Percentiles rank a stretch among this genome's conserved stretches.
Evolutionary conservation across 1,139 yeast species (phyloP).

Genomic region (Yamadazyma aaseri): DNA sequence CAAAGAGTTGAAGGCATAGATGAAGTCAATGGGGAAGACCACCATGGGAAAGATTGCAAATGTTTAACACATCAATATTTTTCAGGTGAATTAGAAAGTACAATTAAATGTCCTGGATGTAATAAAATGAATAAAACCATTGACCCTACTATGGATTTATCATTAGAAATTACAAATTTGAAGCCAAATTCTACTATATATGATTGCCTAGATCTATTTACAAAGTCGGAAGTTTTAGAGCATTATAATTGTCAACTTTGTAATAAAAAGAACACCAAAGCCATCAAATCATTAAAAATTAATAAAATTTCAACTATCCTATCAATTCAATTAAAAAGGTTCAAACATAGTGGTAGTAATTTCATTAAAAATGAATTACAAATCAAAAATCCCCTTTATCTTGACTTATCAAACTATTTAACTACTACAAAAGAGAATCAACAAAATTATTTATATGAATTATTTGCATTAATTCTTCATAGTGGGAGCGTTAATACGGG

Average conservation of each 20-base stretch:
- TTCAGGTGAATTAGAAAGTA: constrained; percentile 94
- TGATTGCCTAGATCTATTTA: constrained; percentile 74
- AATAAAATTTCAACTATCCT: constrained; percentile 73
- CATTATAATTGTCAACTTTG: constrained; percentile 72
- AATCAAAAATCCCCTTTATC: constrained; percentile 67
- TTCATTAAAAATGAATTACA: constrained; percentile 76
- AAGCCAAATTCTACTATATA: constrained; percentile 35
- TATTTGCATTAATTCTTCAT: constrained; percentile 85
- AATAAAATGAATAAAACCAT: constrained; percentile 61
- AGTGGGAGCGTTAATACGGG: constrained; percentile 94
- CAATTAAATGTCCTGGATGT: constrained; percentile 74
- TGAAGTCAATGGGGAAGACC: constrained; percentile 4
- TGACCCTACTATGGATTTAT: constrained; percentile 89
- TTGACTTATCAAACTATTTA: constrained; percentile 67
- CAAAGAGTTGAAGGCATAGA: constrained; percentile 19
- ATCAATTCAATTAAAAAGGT: constrained; percentile 82
- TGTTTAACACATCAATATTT: constrained; percentile 90
- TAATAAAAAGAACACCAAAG: constrained; percentile 52
- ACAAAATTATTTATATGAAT: constrained; percentile 51
- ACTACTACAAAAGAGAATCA: constrained; percentile 17
- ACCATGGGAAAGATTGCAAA: constrained; percentile 42
- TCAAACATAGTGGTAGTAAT: constrained; percentile 66
- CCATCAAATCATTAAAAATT: constrained; percentile 67
- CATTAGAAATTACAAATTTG: constrained; percentile 60
- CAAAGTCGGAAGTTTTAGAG: constrained; percentile 74